Base-by-base conservation (phyloP, 1,284 basidiomycete species). In the Ganoderma sinense region DNA sequence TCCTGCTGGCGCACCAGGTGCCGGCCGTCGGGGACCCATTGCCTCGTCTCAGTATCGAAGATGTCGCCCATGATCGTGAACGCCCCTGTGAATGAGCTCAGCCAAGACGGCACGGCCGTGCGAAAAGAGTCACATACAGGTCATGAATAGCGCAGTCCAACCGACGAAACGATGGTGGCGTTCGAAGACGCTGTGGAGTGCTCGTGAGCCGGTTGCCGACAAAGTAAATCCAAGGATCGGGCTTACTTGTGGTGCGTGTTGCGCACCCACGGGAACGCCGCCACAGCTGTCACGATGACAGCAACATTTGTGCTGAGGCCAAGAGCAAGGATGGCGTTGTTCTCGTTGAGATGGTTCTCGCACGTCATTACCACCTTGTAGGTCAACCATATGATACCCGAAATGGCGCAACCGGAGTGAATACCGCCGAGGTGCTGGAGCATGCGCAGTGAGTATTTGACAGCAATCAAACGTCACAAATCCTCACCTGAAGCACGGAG, bases 241-340 rank as follows among this genome's bases (percentile, higher is more conserved):
- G 81, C 88, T 77, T 77, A 93, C 91, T 94, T 93, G 82, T 94
- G 92, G 75, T 93, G 89, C 3, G 86, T 88, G 75, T 93, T 93
- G 69, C 92, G 84, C 58, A 94, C 86, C 88, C 90, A 91, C 31
- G 92, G 92, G 75, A 93, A 85, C 7, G 91, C 89, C 69, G 88
- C 86, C 43, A 88, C 76, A 20, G 89, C 88, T 60, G 83, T 86
- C 70, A 92, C 77, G 65, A 88, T 84, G 51, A 88, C 79, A 4
- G 88, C 81, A 4, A 88, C 64, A 71, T 88, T 88, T 2, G 90
- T 89, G 31, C 90, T 71, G 43, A 91, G 81, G 59, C 91, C 91
- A 67, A 89, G 83, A 14, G 85, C 82, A 23, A 93, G 80, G 51
- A 92, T 82, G 1, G 89, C 83, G 69, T 86, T 82, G 70, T 87